These are phyloP conservation scores for Euphorbia schlechtendalii DNA, from an alignment of 441 rosid species.

Conservation along the genomic window DNA sequence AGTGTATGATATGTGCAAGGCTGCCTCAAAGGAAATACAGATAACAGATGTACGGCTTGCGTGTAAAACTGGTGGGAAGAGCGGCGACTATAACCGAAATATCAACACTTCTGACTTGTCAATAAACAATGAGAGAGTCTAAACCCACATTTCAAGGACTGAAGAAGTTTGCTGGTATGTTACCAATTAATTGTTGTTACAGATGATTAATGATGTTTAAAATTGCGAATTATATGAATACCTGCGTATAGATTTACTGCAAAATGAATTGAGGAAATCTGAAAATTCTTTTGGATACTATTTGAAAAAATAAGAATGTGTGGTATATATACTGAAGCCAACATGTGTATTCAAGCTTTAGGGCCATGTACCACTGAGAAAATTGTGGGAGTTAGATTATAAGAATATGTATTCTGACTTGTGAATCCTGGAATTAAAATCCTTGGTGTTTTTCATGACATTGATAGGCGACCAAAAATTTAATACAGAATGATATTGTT, in stretches of 20 bases:
- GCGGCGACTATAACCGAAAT: slow-evolving; percentile 49
- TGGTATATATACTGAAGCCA: background rate
- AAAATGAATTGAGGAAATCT: background rate
- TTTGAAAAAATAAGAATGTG: background rate
- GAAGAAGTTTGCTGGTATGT: background rate
- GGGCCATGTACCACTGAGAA: background rate
- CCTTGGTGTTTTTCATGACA: background rate
- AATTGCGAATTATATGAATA: no score
- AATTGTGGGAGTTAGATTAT: background rate
- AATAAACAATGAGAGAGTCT: background rate
- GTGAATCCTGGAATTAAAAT: no score
- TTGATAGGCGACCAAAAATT: background rate
- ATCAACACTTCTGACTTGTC: background rate
- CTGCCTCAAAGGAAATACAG: slow-evolving; percentile 72
- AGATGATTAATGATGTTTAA: background rate
- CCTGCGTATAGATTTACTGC: background rate
- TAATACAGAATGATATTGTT: background rate
- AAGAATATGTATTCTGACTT: no score
- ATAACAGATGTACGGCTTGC: slow-evolving; percentile 57
- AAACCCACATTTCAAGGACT: background rate
- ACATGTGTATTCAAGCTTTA: background rate
- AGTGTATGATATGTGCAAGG: slow-evolving; percentile 95
- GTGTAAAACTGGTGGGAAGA: slow-evolving; percentile 76
- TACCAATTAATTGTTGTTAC: background rate
- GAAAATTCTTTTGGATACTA: background rate